Conservation (phyloP, 108 stramenopile species). For the Cyclotella sp. region DNA sequence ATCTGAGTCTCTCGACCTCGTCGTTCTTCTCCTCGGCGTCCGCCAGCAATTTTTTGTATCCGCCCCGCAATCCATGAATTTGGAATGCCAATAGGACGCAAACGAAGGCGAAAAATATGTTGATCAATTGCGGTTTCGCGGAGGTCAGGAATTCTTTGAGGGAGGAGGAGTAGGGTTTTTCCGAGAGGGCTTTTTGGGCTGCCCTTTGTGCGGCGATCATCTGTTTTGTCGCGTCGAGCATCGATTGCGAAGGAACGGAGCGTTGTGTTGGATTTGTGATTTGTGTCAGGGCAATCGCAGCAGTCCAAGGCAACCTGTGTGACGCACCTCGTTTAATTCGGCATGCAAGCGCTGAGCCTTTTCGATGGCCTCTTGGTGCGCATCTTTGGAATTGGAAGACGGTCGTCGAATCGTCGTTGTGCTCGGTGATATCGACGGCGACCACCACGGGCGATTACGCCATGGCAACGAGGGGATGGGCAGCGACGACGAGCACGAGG, state of each 20-base stretch:
- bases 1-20: conserved; percentile 25
- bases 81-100: conserved; percentile 59
- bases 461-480: too few species aligned
- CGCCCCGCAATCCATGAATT: conserved; percentile 44
- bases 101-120: conserved; percentile 56
- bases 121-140: conserved; percentile 51
- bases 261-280: not conserved
- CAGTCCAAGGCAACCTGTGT: too few species aligned
- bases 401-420: not conserved
- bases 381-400: conserved; percentile 23
- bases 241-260: not conserved
- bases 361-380: conserved; percentile 34
- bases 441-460: too few species aligned
- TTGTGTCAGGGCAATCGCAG: too few species aligned
- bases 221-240: not conserved
- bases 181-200: conserved; percentile 11
- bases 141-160: conserved; percentile 10
- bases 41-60: conserved; percentile 40
- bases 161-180: conserved; percentile 22
- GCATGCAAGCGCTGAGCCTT: conserved; percentile 48
- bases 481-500: not conserved
- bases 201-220: conserved; percentile 44
- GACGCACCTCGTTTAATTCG: conserved; percentile 39
- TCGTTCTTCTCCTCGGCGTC: conserved; percentile 26
- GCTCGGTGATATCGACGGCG: not conserved